These are phyloP conservation scores for Amphibolis antarctica DNA, from an alignment of 106 monocot genomes.

Conservation along the genomic window DNA sequence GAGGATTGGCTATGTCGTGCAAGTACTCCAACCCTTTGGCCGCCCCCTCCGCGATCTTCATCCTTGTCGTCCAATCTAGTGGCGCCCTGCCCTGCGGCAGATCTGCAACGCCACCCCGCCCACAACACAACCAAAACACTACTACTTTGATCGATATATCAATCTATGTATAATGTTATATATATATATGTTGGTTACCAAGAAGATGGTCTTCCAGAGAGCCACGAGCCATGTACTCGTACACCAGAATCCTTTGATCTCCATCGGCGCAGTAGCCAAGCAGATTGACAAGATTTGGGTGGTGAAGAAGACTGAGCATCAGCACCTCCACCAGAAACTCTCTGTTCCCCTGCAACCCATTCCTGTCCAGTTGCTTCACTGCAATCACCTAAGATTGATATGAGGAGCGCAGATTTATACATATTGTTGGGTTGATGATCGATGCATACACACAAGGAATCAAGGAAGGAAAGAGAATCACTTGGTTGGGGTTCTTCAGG, in stretches of 20 bases:
- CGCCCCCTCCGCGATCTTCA: constrained; percentile 39
- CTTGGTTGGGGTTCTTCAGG: constrained; percentile 22
- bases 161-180: background rate
- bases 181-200: constrained; percentile 14
- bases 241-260: constrained; percentile 39
- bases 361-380: constrained; percentile 41
- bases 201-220: constrained; percentile 51
- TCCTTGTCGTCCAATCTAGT: constrained; percentile 35
- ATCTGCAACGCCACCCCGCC: no score
- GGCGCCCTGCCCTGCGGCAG: constrained; percentile 13
- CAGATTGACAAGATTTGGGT: constrained; percentile 35
- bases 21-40: constrained; percentile 41
- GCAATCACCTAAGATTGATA: constrained; percentile 20
- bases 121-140: no score
- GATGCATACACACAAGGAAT: background rate
- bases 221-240: constrained; percentile 38
- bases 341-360: constrained; percentile 39
- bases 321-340: constrained; percentile 45
- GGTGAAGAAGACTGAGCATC: constrained; percentile 41
- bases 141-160: no score
- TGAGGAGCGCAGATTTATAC: background rate
- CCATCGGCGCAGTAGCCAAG: constrained; percentile 45
- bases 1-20: constrained; percentile 34
- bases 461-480: background rate
- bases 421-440: background rate